Conservation (phyloP, 208 protist species). For the Crithidia expoeki region DNA sequence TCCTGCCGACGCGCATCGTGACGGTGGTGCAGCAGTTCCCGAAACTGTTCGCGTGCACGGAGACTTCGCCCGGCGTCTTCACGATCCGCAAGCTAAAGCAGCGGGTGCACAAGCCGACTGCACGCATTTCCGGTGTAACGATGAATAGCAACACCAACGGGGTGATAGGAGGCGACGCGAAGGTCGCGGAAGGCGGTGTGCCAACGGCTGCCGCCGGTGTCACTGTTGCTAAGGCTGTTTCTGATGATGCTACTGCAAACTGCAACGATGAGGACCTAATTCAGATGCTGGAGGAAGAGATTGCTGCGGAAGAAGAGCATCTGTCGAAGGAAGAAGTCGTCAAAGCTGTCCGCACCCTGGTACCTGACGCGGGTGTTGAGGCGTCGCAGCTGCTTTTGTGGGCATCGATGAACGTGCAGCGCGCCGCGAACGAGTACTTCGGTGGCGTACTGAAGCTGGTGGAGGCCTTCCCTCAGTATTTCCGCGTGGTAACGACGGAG, state of each 20-base stretch:
- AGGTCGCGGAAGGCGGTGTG: not conserved
- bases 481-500: slow-evolving; percentile 56
- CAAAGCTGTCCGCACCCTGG: slow-evolving; percentile 48
- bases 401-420: slow-evolving; percentile 73
- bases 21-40: slow-evolving; percentile 76
- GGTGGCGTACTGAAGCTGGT: slow-evolving; percentile 67
- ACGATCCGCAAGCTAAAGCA: slow-evolving; percentile 60
- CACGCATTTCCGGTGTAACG: not conserved
- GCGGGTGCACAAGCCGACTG: not conserved
- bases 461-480: slow-evolving; percentile 51
- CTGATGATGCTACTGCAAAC: not conserved
- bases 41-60: slow-evolving; percentile 69
- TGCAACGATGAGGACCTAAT: slow-evolving; percentile 32
- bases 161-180: not conserved
- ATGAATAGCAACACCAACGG: not conserved
- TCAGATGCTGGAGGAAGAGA: slow-evolving; percentile 52
- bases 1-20: slow-evolving; percentile 73
- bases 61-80: slow-evolving; percentile 79
- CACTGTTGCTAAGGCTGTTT: not conserved
- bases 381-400: slow-evolving; percentile 69
- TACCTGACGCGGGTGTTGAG: slow-evolving; percentile 70
- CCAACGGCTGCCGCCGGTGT: not conserved
- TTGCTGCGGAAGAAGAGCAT: slow-evolving; percentile 45
- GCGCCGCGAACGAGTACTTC: slow-evolving; percentile 67
- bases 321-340: slow-evolving; percentile 44